Base-by-base conservation (phyloP, 1,284 basidiomycete genomes). In the Cryptococcus maquisensis region DNA sequence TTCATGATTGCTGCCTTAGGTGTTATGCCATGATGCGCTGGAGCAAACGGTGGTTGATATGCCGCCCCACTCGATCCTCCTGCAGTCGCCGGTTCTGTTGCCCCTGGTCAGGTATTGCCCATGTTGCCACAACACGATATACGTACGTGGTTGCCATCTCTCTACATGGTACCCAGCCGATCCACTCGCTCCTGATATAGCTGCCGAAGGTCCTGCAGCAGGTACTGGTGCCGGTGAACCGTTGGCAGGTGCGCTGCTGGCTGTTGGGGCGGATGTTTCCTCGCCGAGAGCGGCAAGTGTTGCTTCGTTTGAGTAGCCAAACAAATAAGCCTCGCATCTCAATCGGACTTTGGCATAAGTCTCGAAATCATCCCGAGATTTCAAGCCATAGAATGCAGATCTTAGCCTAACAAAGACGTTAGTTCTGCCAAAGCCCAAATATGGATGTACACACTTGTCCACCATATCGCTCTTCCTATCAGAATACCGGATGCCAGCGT, bases 341-440 rank as follows among this genome's bases (percentile, higher is more conserved):
- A 21, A 20, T 41, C 70, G 55, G 10, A 63, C 42, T 18, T 46
- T 28, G 10, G 54, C 46, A 54, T 71, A 66, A 1, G 49, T 46
- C 6, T 24, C 12, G 6, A 59, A 23, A 40, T 63, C 57, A 39
- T 57, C 57, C 9, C 36, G 52, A 7, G 43, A 26, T 47, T 56
- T 62, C 49, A 74, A 58, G 0, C 49, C 56, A 13, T 54, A 37
- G 51, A 71, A 67, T 7, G 57, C 66, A 10, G 28, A 32, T 32
- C 10, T 32, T 10, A 32, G 2, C 28, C 28, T 32, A 4, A 3
- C 28, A 10, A 10, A n/a, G 28, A 10, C 28, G 10, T 32, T 10
- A 32, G 28, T 32, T 10, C 10, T 32, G 28, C 28, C 28, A 10
- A 10, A 5, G 28, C 6, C 28, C 10, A 8, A 10, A 5, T 1